Evolutionary conservation across 805 yeast species (phyloP), one percentile per base, ranked within the genome.

Genomic region (Pichia thaimueangensis): DNA sequence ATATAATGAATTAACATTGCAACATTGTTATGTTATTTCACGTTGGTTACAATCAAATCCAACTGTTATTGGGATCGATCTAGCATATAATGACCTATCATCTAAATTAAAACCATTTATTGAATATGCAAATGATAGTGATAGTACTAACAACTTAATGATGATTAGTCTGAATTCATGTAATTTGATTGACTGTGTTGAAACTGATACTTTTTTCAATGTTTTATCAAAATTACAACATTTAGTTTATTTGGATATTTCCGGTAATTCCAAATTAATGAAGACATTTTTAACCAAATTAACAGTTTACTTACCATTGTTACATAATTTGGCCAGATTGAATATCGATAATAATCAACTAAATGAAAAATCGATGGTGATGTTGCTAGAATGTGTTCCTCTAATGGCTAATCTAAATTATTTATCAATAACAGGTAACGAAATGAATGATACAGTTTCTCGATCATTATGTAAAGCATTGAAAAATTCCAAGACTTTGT

Each of bases 1-100:
- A 0, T 78, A 80, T 50, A 82, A 83, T 48, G 82, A 82, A 20
- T 63, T 89, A 15, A 63, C 73, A 0, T 64, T 68, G 3, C 73
- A 73, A n/a, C 91, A 86, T 45, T 59, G 82, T 27, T 68, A 68
- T 45, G 61, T 74, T 19, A 45, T 86, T 20, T 69, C 76, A 6
- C 62, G 74, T 36, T 86, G 91, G 88, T 59, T 83, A 42, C 54
- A 65, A 39, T 59, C 52, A 47, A 60, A 61, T 59, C 54, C 64
- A 52, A 64, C 55, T 22, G 71, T 80, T 5, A 57, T 78, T 49
- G 96, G 96, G 4, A 60, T 89, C 6, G 96, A 88, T 65, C 54
- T 89, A 17, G 94, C 95, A 3, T 89, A 82, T 55, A 89, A 89
- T 57, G 89, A 86, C 57, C 62, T 83, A 29, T 69, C 70, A 1